Evolutionary conservation across 1,284 basidiomycete species (phyloP).

Genomic region (Cutaneotrichosporon arboriforme): DNA sequence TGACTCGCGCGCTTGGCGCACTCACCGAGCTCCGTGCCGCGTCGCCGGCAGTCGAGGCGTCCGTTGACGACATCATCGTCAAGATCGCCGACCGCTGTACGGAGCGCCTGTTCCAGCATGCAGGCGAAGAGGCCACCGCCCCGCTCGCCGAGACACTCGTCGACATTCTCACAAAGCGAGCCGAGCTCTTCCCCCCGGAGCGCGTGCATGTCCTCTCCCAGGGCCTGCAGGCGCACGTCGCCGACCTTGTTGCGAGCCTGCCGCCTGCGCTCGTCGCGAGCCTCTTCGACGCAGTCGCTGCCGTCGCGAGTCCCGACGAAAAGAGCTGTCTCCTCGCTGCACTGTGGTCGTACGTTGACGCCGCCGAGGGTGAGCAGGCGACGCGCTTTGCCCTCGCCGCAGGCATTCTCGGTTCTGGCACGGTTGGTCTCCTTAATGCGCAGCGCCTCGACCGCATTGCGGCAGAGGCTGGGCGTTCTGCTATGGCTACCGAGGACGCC

Average conservation of each 20-base stretch:
- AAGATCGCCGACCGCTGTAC: constrained; percentile 17
- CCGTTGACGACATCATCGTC: constrained; percentile 12
- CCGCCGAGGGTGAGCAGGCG: constrained; percentile 8
- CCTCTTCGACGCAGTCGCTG: constrained; percentile 15
- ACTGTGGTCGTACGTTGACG: constrained; percentile 16
- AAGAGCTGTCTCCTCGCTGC: constrained; percentile 9
- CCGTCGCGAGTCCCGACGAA: constrained; percentile 1
- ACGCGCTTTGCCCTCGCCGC: constrained; percentile 22
- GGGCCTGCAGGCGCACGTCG: constrained; percentile 16
- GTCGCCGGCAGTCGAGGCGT: background rate
- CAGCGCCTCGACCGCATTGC: constrained; percentile 28
- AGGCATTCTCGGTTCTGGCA: constrained; percentile 4
- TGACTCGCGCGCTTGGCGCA: constrained; percentile 14
- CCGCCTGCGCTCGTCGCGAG: constrained; percentile 13
- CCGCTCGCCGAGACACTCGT: constrained; percentile 17
- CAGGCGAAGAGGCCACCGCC: background rate
- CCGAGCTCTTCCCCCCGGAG: constrained; percentile 15
- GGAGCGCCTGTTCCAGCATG: constrained; percentile 13
- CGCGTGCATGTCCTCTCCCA: constrained; percentile 15
- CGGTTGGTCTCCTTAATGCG: constrained; percentile 13
- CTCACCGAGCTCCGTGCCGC: constrained; percentile 11
- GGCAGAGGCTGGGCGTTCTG: constrained; percentile 29
- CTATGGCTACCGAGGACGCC: constrained; percentile 18
- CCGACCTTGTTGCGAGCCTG: constrained; percentile 16
- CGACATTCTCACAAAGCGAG: constrained; percentile 14